Evolutionary conservation across 768 basidiomycete genomes (phyloP), one percentile per base, ranked within the genome.

Genomic region (Boletus fagicola): DNA sequence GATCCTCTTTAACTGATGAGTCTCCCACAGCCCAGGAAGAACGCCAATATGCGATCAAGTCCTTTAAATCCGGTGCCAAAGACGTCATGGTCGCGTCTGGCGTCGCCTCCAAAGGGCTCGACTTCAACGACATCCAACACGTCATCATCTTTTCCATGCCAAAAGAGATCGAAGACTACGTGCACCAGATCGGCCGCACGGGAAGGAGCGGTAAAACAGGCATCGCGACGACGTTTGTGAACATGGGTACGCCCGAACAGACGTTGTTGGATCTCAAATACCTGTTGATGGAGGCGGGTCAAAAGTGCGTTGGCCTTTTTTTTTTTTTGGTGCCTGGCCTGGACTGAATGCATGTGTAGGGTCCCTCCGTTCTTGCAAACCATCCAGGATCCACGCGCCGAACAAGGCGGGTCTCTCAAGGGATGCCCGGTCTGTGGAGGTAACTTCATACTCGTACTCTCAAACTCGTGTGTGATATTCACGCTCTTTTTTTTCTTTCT

Each of bases 81-180:
- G 97, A 99, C 72, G 96, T 98, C 48, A 98, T 98, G 97, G 97
- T 99, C 31, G 97, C 97, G 3, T 98, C 95, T 4, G 88, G 95
- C 31, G 94, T 99, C 28, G 97, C 96, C 1, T 97, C 94, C 39
- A 98, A 99, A 73, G 97, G 97, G 30, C 84, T 99, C 58, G 97
- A 99, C 74, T 99, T 99, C 75, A 94, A 90, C 72, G 97, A 98
- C 68, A 96, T 99, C 57, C 94, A 98, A 65, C 97, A 98, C 71
- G 95, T 98, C 69, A 98, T 99, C 74, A 98, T 98, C 60, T 99
- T 95, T 72, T 87, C 91, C 31, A 98, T 99, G 97, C 97, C 97
- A 0, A 99, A 98, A 73, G 97, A 99, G 77, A 99, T 99, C 61
- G 97, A 99, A 74, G 97, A 99, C 72, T 99, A 99, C 67, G 96